phyloP scores from a whole-genome alignment of 164 flowering plant genomes.

The Macadamia integrifolia region DNA sequence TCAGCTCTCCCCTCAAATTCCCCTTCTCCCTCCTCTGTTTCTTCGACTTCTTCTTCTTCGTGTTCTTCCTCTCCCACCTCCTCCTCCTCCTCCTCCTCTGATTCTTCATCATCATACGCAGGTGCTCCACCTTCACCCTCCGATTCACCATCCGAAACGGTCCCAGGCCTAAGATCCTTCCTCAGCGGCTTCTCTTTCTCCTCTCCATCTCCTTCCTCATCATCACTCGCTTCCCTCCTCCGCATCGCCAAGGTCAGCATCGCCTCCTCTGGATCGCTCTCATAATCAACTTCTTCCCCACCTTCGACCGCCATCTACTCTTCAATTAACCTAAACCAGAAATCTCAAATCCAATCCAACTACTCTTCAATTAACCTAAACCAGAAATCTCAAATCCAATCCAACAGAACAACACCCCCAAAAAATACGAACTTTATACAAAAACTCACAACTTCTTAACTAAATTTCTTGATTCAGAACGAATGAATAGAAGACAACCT shows the following conservation, averaged over 20 bases:
- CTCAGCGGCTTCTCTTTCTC: slow-evolving; percentile 18
- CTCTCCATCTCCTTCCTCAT: slow-evolving; percentile 59
- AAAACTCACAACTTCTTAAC: slow-evolving; percentile 4
- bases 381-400: too few relatives aligned
- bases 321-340: not conserved
- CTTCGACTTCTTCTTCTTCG: slow-evolving; percentile 14
- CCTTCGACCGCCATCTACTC: slow-evolving; percentile 16
- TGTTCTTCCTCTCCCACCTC: slow-evolving; percentile 18
- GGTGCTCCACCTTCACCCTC: slow-evolving; percentile 80
- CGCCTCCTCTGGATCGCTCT: slow-evolving; percentile 92
- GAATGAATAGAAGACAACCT: not conserved
- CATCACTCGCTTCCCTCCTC: slow-evolving; percentile 88
- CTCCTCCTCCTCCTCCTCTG: slow-evolving; percentile 28
- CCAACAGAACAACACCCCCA: too few relatives aligned
- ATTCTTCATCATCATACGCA: slow-evolving; percentile 57
- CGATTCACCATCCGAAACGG: slow-evolving; percentile 65
- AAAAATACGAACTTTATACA: slow-evolving; percentile 8
- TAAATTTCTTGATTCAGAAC: too few relatives aligned
- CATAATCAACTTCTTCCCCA: slow-evolving; percentile 63
- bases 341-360: too few relatives aligned
- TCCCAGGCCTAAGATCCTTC: slow-evolving; percentile 29
- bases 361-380: not conserved
- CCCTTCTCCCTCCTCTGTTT: slow-evolving; percentile 12
- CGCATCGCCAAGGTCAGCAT: slow-evolving; percentile 59
- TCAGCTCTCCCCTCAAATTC: slow-evolving; percentile 23